These are phyloP conservation scores for Candida tibetensis DNA, from an alignment of 805 yeast genomes.

Conservation along the genomic window DNA sequence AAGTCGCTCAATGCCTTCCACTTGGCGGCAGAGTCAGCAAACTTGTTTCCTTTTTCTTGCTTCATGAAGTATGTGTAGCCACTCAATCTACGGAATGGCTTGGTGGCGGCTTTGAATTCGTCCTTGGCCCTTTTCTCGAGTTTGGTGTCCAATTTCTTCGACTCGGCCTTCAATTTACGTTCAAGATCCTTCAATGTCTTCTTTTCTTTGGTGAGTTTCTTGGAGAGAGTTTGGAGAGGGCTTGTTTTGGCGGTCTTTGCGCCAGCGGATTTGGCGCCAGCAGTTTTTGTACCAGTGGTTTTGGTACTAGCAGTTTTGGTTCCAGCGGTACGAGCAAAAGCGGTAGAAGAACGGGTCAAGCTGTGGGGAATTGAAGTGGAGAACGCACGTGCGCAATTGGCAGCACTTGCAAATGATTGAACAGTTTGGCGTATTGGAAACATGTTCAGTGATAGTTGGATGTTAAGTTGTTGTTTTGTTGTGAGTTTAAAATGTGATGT, in stretches of 20 bases:
- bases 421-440: too few relatives aligned
- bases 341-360: background rate
- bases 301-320: too few relatives aligned
- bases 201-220: conserved; percentile 17
- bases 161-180: conserved; percentile 18
- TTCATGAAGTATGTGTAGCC: conserved; percentile 25
- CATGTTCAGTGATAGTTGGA: too few relatives aligned
- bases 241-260: conserved; percentile 1
- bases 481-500: too few relatives aligned
- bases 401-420: too few relatives aligned
- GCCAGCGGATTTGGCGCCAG: background rate
- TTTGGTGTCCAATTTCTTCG: conserved; percentile 15
- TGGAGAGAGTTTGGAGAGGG: background rate
- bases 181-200: conserved; percentile 12
- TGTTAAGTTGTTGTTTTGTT: too few relatives aligned
- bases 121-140: conserved; percentile 17
- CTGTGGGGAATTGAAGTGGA: background rate
- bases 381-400: conserved; percentile 1
- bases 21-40: conserved; percentile 16
- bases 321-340: background rate
- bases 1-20: conserved; percentile 27
- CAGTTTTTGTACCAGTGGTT: conserved; percentile 1
- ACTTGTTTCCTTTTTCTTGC: conserved; percentile 16
- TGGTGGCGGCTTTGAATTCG: conserved; percentile 19
- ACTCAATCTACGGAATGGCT: conserved; percentile 21